Base-by-base conservation (phyloP, 352 stramenopile species). In the Globisporangium solare region DNA sequence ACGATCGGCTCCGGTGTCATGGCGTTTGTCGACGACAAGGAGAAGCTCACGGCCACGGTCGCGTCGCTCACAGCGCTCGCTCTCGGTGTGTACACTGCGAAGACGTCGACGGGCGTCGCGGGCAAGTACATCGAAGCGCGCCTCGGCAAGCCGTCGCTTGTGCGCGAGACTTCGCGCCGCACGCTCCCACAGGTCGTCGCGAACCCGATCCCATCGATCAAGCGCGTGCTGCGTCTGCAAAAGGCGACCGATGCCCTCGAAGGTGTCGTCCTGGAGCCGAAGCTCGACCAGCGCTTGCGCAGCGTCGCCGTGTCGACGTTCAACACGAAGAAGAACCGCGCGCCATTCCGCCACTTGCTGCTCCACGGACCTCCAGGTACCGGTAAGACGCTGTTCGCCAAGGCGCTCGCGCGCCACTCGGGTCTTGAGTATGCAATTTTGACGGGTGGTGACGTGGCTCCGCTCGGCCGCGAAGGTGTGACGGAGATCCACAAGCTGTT, bases 401-500 rank as follows among this genome's bases (percentile, higher is more conserved):
- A 98, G 74, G 83, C 92, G 48, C 82, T 99, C 27, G 97, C 97
- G 8, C 86, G 90, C 58, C 87, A 98, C 70, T 98, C 94, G 14
- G 97, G 97, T 7, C 74, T 99, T 53, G 97, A 99, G 65, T 99
- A 98, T 77, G 97, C 97, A 41, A 98, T 99, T 70, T 81, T 99
- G 45, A 99, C 96, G 6, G 97, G 97, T 74, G 97, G 97, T 74
- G 97, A 99, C 70, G 97, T 99, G 46, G 96, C 95, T 11, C 97
- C 97, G n/a, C 80, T 99, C 42, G 97, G 97, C 43, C 79, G 79
- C 24, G 96, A 99, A 71, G 96, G 94, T 42, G 96, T 99, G 17
- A 99, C 97, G 32, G 96, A 99, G 87, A 97, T 99, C 68, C 97
- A 99, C 80, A 98, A 98, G 76, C 70, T 99, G n/a, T 99, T 99